Base-by-base conservation (phyloP, 1,284 basidiomycete genomes). In the Malassezia pachydermatis region DNA sequence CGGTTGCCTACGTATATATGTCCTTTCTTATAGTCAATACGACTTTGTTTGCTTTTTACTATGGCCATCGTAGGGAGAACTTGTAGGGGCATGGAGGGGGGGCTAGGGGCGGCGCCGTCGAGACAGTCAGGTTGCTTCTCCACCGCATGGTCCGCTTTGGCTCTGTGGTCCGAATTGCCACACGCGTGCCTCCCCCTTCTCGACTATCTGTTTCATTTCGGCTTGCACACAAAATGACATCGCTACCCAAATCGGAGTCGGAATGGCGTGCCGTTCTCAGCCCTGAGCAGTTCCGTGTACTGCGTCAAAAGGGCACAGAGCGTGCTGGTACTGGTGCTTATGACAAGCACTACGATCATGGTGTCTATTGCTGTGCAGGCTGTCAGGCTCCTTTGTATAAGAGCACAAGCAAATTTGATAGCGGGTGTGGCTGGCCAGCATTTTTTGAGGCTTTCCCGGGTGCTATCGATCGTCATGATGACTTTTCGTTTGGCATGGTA, bases 351-450 rank as follows among this genome's bases (percentile, higher is more conserved):
- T 75, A 74, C 40, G 74, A 76, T 34, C 77, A 76, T 1, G 74
- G 89, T 17, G 76, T 83, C 0, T 95, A 92, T 72, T 72, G 62
- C n/a, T 74, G 73, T 38, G 73, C 70, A 0, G 73, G 69, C 5
- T 74, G 73, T 55, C 55, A 63, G 20, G 58, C 69, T 34, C 72
- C 72, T 2, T 60, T 73, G 14, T 76, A 76, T 58, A 73, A 76
- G 75, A 86, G 85, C 62, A 78, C 77, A 25, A 88, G 86, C 57
- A 95, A 95, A 75, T 95, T 94, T 74, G 79, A 85, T 63, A 88
- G 84, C 48, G 87, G 88, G 9, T 95, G 88, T 65, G 89, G 88
- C 25, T 95, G 88, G 88, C 89, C 88, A n/a, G 88, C 88, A 1
- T 95, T 90, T 78, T 95, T 84, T 70, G 88, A 92, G 67, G 86